A percentile compares a stretch with the other conserved stretches of the same genome.
Evolutionary conservation across 805 yeast genomes (phyloP).

Genomic region (fission yeast (Schizosaccharomyces pombe)): ASM294v3 CU329670.1:3744501-3745000

Average conservation of each 20-base stretch:
- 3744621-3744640: slow-evolving; percentile 99
- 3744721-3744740: slow-evolving; percentile 96
- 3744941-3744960: too few species aligned
- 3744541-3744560: slow-evolving; percentile 97
- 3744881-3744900: too few species aligned
- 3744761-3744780: slow-evolving; percentile 88
- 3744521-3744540: slow-evolving; percentile 99
- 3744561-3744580: slow-evolving; percentile 92
- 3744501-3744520: slow-evolving; percentile 99
- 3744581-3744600: slow-evolving; percentile 96
- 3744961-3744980: too few species aligned
- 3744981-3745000: too few species aligned
- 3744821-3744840: neutral
- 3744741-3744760: slow-evolving; percentile 99
- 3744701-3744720: slow-evolving; percentile 86
- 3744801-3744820: slow-evolving; percentile 8
- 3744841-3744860: too few species aligned
- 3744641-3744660: slow-evolving; percentile 99
- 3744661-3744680: slow-evolving; percentile 99
- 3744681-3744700: slow-evolving; percentile 95
- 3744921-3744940: too few species aligned
- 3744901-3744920: too few species aligned
- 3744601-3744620: slow-evolving; percentile 93
- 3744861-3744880: too few species aligned
- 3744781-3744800: slow-evolving; percentile 25